phyloP scores from a whole-genome alignment of 352 stramenopile species.

The Achlya hypogyna region DNA sequence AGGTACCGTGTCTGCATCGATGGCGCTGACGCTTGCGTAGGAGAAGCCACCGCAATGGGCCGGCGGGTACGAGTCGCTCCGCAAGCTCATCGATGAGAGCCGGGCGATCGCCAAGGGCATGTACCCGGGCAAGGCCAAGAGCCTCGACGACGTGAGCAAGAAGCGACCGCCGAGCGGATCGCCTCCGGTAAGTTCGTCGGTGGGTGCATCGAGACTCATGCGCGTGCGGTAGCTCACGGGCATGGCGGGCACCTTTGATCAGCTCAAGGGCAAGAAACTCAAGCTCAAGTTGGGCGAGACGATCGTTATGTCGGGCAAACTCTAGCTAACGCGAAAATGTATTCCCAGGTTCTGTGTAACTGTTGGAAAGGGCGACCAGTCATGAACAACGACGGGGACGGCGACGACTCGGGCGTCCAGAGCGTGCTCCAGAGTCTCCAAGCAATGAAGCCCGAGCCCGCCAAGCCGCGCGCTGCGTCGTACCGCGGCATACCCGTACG shows the following conservation, averaged over 20 bases:
- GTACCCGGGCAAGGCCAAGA: not conserved
- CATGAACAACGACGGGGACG: not conserved
- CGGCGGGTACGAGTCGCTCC: conserved; percentile 69
- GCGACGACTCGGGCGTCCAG: too few relatives aligned
- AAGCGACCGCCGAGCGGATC: conserved; percentile 23
- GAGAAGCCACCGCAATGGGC: conserved; percentile 72
- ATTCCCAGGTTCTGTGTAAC: too few relatives aligned
- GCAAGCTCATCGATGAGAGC: conserved; percentile 78
- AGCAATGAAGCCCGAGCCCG: not conserved
- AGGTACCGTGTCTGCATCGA: conserved; percentile 18
- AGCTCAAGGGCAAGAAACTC: conserved; percentile 78
- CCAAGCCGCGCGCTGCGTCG: not conserved
- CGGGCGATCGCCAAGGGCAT: conserved; percentile 32
- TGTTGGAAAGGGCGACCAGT: not conserved
- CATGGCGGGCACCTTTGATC: conserved; percentile 34
- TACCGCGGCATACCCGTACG: not conserved
- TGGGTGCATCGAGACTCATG: conserved; percentile 17
- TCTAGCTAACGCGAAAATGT: too few relatives aligned
- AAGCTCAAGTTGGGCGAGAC: conserved; percentile 80
- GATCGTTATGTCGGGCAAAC: conserved; percentile 68
- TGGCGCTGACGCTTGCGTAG: conserved; percentile 1
- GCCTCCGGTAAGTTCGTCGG: conserved; percentile 32
- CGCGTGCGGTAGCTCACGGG: conserved; percentile 24
- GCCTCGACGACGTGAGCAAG: conserved; percentile 15
- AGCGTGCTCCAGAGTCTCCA: not conserved